Evolutionary conservation across 768 basidiomycete species (phyloP).

Genomic region (Xerocomus potaroensis): DNA sequence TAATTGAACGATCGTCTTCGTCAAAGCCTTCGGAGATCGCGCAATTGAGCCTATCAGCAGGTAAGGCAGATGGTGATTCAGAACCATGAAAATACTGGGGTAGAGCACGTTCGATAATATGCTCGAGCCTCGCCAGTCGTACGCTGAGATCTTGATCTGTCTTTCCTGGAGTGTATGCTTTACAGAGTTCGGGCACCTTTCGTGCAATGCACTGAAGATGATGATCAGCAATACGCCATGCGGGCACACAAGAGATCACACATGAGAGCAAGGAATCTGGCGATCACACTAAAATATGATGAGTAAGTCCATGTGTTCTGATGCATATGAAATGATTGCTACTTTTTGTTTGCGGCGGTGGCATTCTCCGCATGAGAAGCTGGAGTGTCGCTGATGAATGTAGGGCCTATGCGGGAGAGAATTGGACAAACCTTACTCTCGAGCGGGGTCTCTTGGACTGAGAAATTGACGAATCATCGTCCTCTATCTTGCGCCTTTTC

Average conservation of each 20-base stretch:
- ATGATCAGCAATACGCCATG: slow-evolving; percentile 11
- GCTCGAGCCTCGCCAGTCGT: slow-evolving; percentile 71
- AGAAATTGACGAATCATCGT: slow-evolving; percentile 43
- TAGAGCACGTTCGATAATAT: slow-evolving; percentile 74
- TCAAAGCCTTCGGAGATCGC: slow-evolving; percentile 51
- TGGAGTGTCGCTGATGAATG: slow-evolving; percentile 26
- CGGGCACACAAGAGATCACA: slow-evolving; percentile 32
- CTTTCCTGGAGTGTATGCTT: slow-evolving; percentile 85
- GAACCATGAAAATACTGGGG: slow-evolving; percentile 63
- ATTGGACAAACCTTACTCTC: slow-evolving; percentile 62
- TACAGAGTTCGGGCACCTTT: slow-evolving; percentile 84
- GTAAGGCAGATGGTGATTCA: slow-evolving; percentile 30
- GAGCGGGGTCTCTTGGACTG: slow-evolving; percentile 63
- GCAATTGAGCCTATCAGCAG: slow-evolving; percentile 36
- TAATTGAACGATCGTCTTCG: slow-evolving; percentile 66
- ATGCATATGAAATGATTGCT: slow-evolving; percentile 7
- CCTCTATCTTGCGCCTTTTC: slow-evolving; percentile 64
- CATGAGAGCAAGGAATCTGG: slow-evolving; percentile 82
- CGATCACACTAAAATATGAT: slow-evolving; percentile 66
- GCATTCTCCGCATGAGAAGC: slow-evolving; percentile 85
- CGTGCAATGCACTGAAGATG: slow-evolving; percentile 66
- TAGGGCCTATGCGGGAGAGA: background rate
- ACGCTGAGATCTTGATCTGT: slow-evolving; percentile 76
- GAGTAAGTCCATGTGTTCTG: slow-evolving; percentile 12
- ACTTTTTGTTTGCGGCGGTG: slow-evolving; percentile 89